Evolutionary conservation across 768 basidiomycete species (phyloP), one percentile per base, ranked within the genome.

Genomic region (Hericium erinaceus): DNA sequence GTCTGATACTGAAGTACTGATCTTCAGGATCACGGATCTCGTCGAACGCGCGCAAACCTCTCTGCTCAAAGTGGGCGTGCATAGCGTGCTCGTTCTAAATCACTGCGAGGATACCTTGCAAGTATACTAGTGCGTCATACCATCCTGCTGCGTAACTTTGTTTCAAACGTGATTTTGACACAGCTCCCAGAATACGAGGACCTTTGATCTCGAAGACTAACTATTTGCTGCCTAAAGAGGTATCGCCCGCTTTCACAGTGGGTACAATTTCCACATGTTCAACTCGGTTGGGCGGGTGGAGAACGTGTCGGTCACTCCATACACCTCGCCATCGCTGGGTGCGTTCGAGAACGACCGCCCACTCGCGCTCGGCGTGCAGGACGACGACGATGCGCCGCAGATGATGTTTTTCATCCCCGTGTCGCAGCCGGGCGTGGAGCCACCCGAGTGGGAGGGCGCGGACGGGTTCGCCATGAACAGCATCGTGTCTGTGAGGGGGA

Each of bases 321-420:
- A 72, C 54, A 72, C 82, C 40, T 75, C 81, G 0, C 80, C 82
- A 0, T 77, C 81, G 0, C 68, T 80, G 51, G 85, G 85, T 62
- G 72, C 76, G 4, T 71, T 77, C 40, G 81, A 77, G 2, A 66
- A 68, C 37, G 71, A 77, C 55, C 73, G 78, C 1, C 83, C 81
- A 16, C 68, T 83, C 10, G 75, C 72, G 0, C 72, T 82, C 57
- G 80, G 80, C 7, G 62, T 83, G 2, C 75, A 78, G 58, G 64
- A 83, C 39, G 83, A 83, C 60, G 69, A 67, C 13, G 68, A 68
- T 18, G 60, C 69, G 3, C 67, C 76, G 5, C 71, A 76, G 58
- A 73, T 72, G 26, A 69, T 69, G 33, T 71, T 77, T 46, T 81
- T 80, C 69, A 75, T 80, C 52, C 78, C 79, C 16, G 79, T 82